Percentiles rank a stretch among this genome's conserved stretches.
Conservation (phyloP, 352 stramenopile genomes). For the Halophytophthora batemanensis region DNA sequence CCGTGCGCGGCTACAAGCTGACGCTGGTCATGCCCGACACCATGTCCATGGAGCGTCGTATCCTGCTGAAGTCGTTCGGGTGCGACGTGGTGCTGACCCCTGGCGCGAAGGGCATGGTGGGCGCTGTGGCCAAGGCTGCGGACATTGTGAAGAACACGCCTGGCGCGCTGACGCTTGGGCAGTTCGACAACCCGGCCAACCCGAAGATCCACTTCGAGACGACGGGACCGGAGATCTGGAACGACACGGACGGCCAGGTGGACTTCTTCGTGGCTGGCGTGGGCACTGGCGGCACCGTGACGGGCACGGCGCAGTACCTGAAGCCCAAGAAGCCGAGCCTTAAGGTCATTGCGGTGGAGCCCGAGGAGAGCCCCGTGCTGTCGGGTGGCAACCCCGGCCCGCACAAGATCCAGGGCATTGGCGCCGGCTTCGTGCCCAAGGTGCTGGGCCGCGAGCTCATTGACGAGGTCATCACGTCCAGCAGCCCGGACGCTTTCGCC, state of each 20-base stretch:
- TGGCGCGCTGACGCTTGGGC: constrained; percentile 83
- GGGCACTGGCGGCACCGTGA: constrained; percentile 86
- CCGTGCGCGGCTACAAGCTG: constrained; percentile 89
- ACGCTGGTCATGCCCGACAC: constrained; percentile 95
- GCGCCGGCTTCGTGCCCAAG: constrained; percentile 76
- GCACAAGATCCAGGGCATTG: constrained; percentile 88
- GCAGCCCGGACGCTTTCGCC: constrained; percentile 75
- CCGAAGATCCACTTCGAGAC: constrained; percentile 91
- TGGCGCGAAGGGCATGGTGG: constrained; percentile 78
- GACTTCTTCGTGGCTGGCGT: constrained; percentile 89
- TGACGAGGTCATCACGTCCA: constrained; percentile 87
- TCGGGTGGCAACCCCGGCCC: constrained; percentile 72
- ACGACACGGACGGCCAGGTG: constrained; percentile 82
- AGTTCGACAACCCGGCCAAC: constrained; percentile 98
- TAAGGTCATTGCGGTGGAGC: constrained; percentile 82
- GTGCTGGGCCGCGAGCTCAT: constrained; percentile 82
- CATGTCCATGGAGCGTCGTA: constrained; percentile 95
- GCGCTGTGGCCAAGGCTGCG: constrained; percentile 73
- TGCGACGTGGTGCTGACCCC: constrained; percentile 92
- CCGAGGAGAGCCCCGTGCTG: constrained; percentile 82
- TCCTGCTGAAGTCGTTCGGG: constrained; percentile 93
- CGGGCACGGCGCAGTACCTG: constrained; percentile 79
- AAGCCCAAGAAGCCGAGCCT: constrained; percentile 85
- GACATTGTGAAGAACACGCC: constrained; percentile 73
- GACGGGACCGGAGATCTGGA: constrained; percentile 86